Evolutionary conservation across 495 filamentous ascomycete genomes (phyloP).

Genomic region (Extremus antarcticus): DNA sequence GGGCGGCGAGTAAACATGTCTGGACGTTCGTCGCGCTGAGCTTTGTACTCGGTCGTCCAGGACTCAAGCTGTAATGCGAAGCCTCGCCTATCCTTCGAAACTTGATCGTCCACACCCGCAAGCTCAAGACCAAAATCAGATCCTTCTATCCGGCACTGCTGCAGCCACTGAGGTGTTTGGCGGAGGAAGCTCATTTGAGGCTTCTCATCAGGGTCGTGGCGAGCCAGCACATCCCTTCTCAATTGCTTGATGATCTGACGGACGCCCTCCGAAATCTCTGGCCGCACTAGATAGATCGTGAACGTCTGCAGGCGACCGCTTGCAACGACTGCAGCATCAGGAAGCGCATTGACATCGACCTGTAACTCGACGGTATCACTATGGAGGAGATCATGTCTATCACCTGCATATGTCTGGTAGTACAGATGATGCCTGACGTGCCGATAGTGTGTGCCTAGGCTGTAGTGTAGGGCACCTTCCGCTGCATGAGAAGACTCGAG

Average conservation of each 20-base stretch:
- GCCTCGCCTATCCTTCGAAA: slow-evolving; percentile 68
- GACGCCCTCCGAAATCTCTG: slow-evolving; percentile 84
- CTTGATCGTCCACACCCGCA: slow-evolving; percentile 72
- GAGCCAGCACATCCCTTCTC: slow-evolving; percentile 49
- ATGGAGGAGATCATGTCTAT: slow-evolving; percentile 72
- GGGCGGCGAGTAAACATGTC: slow-evolving; percentile 44
- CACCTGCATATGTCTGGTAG: slow-evolving; percentile 77
- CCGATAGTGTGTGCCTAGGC: slow-evolving; percentile 67
- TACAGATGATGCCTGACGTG: slow-evolving; percentile 84
- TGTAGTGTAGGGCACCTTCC: slow-evolving; percentile 76
- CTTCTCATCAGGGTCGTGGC: slow-evolving; percentile 37
- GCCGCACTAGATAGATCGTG: slow-evolving; percentile 76
- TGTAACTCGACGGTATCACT: slow-evolving; percentile 82
- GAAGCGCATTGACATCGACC: slow-evolving; percentile 69
- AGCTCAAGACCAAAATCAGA: slow-evolving; percentile 83
- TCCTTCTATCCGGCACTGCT: slow-evolving; percentile 73
- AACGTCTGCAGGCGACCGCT: slow-evolving; percentile 76
- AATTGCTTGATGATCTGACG: slow-evolving; percentile 83
- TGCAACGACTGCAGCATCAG: slow-evolving; percentile 71
- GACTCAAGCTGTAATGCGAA: slow-evolving; percentile 78
- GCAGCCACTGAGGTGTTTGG: slow-evolving; percentile 69
- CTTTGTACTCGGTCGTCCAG: slow-evolving; percentile 84
- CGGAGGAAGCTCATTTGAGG: slow-evolving; percentile 59
- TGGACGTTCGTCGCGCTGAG: slow-evolving; percentile 55
- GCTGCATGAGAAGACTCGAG: slow-evolving; percentile 88